Evolutionary conservation across 768 basidiomycete species (phyloP), one percentile per base, ranked within the genome.

Genomic region (Lentinula lateritia): DNA sequence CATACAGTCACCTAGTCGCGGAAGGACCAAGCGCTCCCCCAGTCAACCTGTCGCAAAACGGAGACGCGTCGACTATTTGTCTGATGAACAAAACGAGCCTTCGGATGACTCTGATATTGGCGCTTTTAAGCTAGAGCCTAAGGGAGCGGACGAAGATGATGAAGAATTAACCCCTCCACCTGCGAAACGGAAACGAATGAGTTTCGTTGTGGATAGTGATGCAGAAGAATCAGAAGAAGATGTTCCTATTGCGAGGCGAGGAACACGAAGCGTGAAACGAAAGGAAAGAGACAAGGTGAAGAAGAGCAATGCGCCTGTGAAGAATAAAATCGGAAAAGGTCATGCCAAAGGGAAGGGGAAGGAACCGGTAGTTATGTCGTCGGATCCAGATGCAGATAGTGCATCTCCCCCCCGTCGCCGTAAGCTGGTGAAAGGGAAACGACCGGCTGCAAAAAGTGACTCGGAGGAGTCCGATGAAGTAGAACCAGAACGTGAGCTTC

Each of bases 41-140:
- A 42, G 45, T 10, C 55, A 58, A 10, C 12, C 20, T 28, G 36
- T 57, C 50, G 43, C 41, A 48, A 59, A 36, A 35, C 35, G 41
- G 65, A 46, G 67, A 54, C n/a, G 66, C 35, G 48, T 36, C 35
- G 13, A 39, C 6, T 39, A 39, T 39, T 13, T 39, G 38, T 64
- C 60, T 61, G 64, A 63, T 50, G 64, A 65, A 39, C 63, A 68
- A 34, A 69, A 67, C 5, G 67, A 60, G 7, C 63, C 67, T 6
- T 71, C 69, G 52, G 65, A 71, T 36, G 78, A 78, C 54, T 78
- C 81, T 55, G 80, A 80, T 62, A 76, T 85, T 43, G 78, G 75
- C 15, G 78, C 74, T 32, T 85, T 88, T 53, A 79, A 67, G 48
- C 81, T 89, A 54, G 81, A 80, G 62, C 73, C 79, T 16, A 63